Conservation (phyloP, 2,329 filamentous ascomycete genomes). For the Fusarium paranaense region DNA sequence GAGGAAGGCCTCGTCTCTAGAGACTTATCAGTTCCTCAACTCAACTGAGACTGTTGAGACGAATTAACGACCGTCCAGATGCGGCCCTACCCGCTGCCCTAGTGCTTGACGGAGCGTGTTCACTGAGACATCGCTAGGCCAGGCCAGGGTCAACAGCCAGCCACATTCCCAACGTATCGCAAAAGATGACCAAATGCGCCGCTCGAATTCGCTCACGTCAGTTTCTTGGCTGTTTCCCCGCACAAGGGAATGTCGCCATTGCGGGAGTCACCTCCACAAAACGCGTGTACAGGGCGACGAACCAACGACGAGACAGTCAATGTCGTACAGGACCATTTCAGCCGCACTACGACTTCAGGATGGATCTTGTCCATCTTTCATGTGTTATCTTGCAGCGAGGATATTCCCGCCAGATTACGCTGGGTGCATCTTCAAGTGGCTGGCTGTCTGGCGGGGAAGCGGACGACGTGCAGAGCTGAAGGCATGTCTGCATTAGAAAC, state of each 20-base stretch:
- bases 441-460: neutral
- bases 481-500: neutral
- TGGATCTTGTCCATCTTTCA: neutral
- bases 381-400: neutral
- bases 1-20: neutral
- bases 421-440: neutral
- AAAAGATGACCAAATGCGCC: neutral
- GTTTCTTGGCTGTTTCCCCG: neutral
- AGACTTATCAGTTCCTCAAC: neutral
- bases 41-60: neutral
- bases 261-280: neutral
- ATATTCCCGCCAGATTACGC: neutral
- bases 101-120: neutral
- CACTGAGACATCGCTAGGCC: neutral
- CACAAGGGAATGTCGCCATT: neutral
- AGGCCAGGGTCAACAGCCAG: neutral
- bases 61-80: neutral
- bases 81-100: neutral
- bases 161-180: neutral
- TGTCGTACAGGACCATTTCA: neutral
- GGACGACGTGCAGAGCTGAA: neutral
- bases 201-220: neutral
- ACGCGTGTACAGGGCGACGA: neutral
- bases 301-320: neutral
- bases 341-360: neutral